Evolutionary conservation across 1,139 yeast genomes (phyloP), one percentile per base, ranked within the genome.

Genomic region (Kodamaea derodonti): DNA sequence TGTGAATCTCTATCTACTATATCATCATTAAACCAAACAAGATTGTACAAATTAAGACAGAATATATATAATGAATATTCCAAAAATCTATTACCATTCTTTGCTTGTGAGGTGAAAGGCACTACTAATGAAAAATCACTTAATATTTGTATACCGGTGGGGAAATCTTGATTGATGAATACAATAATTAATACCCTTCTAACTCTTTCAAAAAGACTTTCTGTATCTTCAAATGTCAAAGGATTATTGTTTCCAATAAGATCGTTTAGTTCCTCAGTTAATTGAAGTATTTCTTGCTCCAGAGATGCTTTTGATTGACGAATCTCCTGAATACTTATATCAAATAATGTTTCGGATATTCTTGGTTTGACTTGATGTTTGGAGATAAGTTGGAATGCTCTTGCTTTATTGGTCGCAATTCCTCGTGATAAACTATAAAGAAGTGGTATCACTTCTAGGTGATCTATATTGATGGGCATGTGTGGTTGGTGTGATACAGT

Each of bases 1-100:
- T 31, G 33, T 3, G 35, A n/a, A n/a, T 35, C 37, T 6, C 35
- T 29, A 5, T 37, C 38, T 6, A 35, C 34, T 4, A 31, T 37
- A 11, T 40, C 43, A 15, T 20, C 23, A 1, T 54, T 52, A 31
- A 56, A 54, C 54, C 58, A 55, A 18, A 52, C 35, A 25, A 42
- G 36, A 24, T 41, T 46, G 38, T 51, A 56, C 20, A 58, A 35
- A 22, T 45, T 41, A n/a, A 49, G 44, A 1, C 52, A 37, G 26
- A 47, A 51, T 37, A 54, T 62, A 37, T 52, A 51, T 28, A 56
- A 54, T 20, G 52, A 46, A 36, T 48, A 58, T 43, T 62, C 63
- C 23, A 60, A 42, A 43, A 49, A 57, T 23, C 48, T 36, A 39
- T 59, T 59, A 14, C 41, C 43, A 30, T 49, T 49, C 20, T 46